Conservation (phyloP, 371 early-diverging fungal species). For the Rhizopus sp. region DNA sequence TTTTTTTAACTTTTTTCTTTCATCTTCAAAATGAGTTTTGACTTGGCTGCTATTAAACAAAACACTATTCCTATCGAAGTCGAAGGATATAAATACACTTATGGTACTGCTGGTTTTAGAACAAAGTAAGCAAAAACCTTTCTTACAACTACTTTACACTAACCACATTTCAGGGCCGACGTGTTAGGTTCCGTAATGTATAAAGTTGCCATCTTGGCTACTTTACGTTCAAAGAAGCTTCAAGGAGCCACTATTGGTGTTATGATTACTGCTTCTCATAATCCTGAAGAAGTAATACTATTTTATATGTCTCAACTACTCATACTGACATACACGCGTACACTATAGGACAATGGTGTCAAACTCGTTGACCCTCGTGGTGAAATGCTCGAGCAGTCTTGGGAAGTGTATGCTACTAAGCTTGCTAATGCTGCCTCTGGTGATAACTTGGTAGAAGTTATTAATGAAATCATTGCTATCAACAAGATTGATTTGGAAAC, state of each 20-base stretch:
- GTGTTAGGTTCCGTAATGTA: slow-evolving; percentile 91
- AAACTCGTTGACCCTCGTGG: slow-evolving; percentile 99
- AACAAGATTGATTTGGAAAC: slow-evolving; percentile 74
- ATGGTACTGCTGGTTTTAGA: slow-evolving; percentile 98
- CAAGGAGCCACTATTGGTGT: slow-evolving; percentile 93
- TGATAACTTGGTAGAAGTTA: slow-evolving; percentile 61
- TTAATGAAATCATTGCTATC: slow-evolving; percentile 66
- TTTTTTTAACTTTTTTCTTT: slow-evolving; percentile 11
- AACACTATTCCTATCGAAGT: slow-evolving; percentile 39
- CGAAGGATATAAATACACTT: slow-evolving; percentile 61
- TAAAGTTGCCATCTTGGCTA: slow-evolving; percentile 92
- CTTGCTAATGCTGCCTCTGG: slow-evolving; percentile 89
- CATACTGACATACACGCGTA: too few species aligned
- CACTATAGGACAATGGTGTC: slow-evolving; percentile 96
- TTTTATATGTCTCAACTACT: too few species aligned
- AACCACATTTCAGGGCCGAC: slow-evolving; percentile 61
- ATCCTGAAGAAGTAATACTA: slow-evolving; percentile 80
- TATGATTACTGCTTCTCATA: slow-evolving; percentile 99
- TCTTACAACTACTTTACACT: background rate
- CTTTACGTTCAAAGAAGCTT: slow-evolving; percentile 86
- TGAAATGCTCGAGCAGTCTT: slow-evolving; percentile 97
- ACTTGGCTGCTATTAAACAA: slow-evolving; percentile 31
- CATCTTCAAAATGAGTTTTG: slow-evolving; percentile 26
- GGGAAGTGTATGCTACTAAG: slow-evolving; percentile 93
- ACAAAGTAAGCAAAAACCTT: slow-evolving; percentile 61